Conservation (phyloP, 257 asterid species). For the Solanum peruvianum region DNA sequence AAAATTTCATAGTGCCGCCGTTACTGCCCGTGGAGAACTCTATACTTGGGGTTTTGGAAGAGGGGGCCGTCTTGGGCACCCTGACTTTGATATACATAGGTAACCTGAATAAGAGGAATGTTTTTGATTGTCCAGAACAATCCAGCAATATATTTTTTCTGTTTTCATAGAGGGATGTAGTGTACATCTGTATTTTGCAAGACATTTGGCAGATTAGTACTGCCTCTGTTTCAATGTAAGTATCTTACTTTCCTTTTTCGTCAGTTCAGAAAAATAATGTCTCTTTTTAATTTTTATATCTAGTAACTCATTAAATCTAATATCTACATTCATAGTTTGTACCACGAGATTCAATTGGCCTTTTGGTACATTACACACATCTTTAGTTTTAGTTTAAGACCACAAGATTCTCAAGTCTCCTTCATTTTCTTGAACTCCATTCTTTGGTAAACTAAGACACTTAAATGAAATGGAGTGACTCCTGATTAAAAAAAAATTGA, state of each 20-base stretch:
- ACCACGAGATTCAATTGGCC: background rate
- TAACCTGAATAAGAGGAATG: constrained; percentile 4
- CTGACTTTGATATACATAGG: constrained; percentile 97
- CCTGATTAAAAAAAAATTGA: background rate
- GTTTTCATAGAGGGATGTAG: background rate
- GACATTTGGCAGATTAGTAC: background rate
- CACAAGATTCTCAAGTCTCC: background rate
- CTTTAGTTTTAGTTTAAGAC: background rate
- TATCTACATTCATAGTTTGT: background rate
- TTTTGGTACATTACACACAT: background rate
- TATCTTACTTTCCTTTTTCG: background rate
- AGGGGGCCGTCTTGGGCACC: constrained; percentile 99
- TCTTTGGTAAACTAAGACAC: background rate
- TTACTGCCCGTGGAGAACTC: constrained; percentile 73
- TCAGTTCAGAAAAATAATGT: background rate
- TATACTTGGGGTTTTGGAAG: constrained; percentile 99
- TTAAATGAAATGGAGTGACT: background rate
- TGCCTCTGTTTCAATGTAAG: background rate
- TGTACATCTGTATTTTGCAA: background rate
- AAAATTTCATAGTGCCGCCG: constrained; percentile 95
- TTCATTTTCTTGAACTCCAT: background rate
- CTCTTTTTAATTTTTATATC: background rate
- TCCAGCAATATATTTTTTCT: background rate
- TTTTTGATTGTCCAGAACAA: background rate
- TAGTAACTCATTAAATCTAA: background rate